Evolutionary conservation across 179 eudicot species (phyloP).

Genomic region (Carnegiea gigantea): DNA sequence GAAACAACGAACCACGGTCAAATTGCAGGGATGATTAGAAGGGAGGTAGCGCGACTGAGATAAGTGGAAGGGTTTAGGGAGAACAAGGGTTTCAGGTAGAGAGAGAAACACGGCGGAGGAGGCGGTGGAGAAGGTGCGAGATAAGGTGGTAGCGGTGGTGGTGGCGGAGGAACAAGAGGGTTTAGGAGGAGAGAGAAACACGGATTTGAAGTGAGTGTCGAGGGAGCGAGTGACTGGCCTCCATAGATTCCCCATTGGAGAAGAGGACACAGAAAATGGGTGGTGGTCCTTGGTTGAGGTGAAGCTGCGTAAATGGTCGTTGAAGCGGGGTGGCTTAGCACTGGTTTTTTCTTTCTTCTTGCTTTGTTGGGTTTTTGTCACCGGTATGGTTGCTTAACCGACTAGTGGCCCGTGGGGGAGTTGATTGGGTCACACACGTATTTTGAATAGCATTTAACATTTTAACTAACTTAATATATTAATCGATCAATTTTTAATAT

Average conservation of each 20-base stretch:
- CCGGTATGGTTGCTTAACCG: too few species aligned
- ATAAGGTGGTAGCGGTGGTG: conserved; percentile 4
- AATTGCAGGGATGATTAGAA: conserved; percentile 5
- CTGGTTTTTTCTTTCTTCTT: too few species aligned
- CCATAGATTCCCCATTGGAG: conserved; percentile 33
- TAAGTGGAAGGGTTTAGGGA: conserved; percentile 4
- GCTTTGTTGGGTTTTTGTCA: too few species aligned
- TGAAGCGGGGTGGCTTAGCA: not conserved
- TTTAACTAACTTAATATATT: too few species aligned
- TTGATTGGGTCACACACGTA: too few species aligned
- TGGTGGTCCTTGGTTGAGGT: not conserved
- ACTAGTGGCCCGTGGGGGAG: too few species aligned
- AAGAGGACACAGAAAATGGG: not conserved
- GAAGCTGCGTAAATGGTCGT: not conserved
- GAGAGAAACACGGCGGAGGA: not conserved
- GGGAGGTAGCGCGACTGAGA: conserved; percentile 8
- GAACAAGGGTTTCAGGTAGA: conserved; percentile 24
- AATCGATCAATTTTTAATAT: too few species aligned
- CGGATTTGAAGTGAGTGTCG: conserved; percentile 23
- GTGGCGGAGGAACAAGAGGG: conserved; percentile 10
- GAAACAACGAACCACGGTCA: conserved; percentile 17
- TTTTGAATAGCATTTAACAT: too few species aligned
- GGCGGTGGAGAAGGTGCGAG: not conserved
- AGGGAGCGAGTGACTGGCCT: conserved; percentile 24
- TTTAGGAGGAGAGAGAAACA: conserved; percentile 21